These are phyloP conservation scores for Scytalidium sp. DNA, from an alignment of 2,329 filamentous ascomycete genomes.

Conservation along the genomic window DNA sequence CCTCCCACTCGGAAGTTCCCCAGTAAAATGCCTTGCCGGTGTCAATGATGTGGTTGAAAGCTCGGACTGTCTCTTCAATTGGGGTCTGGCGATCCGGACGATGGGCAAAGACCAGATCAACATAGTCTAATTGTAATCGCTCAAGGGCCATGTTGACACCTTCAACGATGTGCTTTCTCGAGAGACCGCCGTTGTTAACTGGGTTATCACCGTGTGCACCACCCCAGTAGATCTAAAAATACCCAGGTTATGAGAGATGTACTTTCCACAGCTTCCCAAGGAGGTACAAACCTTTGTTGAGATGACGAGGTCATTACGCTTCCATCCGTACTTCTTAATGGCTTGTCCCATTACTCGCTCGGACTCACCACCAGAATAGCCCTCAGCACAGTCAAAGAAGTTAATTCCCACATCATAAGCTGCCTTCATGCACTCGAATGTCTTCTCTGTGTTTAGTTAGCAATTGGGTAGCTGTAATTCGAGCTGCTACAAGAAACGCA, in stretches of 20 bases:
- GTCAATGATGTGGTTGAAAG: conserved; percentile 68
- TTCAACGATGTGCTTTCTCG: conserved; percentile 68
- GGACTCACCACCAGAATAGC: conserved; percentile 48
- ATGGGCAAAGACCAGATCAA: conserved; percentile 69
- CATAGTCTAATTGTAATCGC: conserved; percentile 52
- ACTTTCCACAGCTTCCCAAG: not conserved
- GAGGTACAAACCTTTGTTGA: conserved; percentile 44
- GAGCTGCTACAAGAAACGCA: conserved; percentile 24
- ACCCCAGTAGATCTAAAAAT: conserved; percentile 61
- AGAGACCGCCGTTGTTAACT: conserved; percentile 66
- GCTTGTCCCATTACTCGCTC: conserved; percentile 54
- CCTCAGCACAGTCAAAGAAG: conserved; percentile 56
- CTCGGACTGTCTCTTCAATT: conserved; percentile 68
- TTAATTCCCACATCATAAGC: conserved; percentile 57
- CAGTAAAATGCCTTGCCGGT: conserved; percentile 68
- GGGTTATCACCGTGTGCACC: conserved; percentile 55
- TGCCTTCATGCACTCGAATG: conserved; percentile 58
- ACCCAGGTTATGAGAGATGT: not conserved
- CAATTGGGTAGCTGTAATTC: not conserved
- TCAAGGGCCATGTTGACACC: conserved; percentile 58
- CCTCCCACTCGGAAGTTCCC: conserved; percentile 67
- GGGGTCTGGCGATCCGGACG: conserved; percentile 65
- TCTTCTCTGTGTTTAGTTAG: conserved; percentile 43
- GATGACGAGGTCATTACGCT: conserved; percentile 53
- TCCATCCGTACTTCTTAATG: conserved; percentile 56